Evolutionary conservation across 495 filamentous ascomycete genomes (phyloP), one percentile per base, ranked within the genome.

Genomic region (Halenospora varia): DNA sequence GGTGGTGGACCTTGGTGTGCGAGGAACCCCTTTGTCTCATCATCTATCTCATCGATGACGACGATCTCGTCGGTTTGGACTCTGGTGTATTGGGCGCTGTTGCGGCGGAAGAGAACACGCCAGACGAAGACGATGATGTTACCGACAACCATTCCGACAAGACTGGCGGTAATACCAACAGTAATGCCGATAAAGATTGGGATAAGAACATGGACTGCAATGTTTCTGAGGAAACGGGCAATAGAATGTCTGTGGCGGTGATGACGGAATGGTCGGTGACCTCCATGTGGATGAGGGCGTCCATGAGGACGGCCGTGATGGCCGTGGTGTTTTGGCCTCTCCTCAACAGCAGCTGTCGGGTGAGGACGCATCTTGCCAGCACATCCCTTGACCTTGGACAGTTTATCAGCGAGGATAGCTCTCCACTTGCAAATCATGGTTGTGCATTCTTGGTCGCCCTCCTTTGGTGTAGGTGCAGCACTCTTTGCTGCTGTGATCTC

Each of bases 141-240:
- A 18, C 78, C 77, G 58, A 78, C 68, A 19, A 77, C 62, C 77
- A 81, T 81, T 35, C 78, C 78, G 49, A 82, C 60, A 25, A 80
- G 61, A 71, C 77, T 78, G 48, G 76, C 72, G 46, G 67, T 68
- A n/a, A 82, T 69, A 61, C 80, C 80, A 51, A 76, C 77, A 24
- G 75, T 65, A 45, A 82, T 71, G 48, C 80, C 80, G 47, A 82
- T 66, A 15, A 77, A 56, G 19, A 82, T 67, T 0, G 79, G 80
- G 20, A 82, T 67, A 18, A 82, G 61, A 26, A 82, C 75, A 57
- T 80, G 75, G 9, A 73, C 66, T 39, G 69, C 70, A 29, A 82
- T 70, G 56, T 72, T 72, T 68, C 68, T 72, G 45, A 81, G 62
- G 24, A 79, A 66, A 51, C 69, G 61, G 41, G 63, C 63, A 70